phyloP scores from a whole-genome alignment of 495 filamentous ascomycete genomes.

The Chaetomium fimeti region DNA sequence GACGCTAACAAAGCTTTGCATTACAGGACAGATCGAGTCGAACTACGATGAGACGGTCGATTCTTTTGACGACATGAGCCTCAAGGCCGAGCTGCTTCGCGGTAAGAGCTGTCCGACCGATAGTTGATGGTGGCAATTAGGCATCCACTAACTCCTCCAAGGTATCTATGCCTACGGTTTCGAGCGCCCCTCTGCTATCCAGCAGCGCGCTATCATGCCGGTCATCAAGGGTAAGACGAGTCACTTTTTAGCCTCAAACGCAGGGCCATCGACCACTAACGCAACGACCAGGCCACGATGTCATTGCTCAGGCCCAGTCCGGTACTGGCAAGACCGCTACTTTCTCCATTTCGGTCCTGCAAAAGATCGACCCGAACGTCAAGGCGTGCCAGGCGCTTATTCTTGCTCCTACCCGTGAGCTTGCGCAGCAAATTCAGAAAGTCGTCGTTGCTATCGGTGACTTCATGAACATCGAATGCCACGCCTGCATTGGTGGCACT shows the following conservation, averaged over 20 bases:
- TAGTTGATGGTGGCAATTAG: conserved; percentile 15
- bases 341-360: conserved; percentile 95
- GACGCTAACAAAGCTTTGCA: conserved; percentile 23
- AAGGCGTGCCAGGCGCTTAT: conserved; percentile 92
- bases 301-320: conserved; percentile 98
- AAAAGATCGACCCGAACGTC: conserved; percentile 82
- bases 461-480: conserved; percentile 99
- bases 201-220: conserved; percentile 99
- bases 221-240: conserved; percentile 93
- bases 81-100: conserved; percentile 94
- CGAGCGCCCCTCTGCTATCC: conserved; percentile 97
- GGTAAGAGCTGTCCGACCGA: conserved; percentile 56
- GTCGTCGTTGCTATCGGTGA: conserved; percentile 97
- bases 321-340: conserved; percentile 99
- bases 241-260: not conserved
- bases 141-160: conserved; percentile 38
- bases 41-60: conserved; percentile 99
- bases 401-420: conserved; percentile 95
- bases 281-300: conserved; percentile 73
- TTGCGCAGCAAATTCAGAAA: conserved; percentile 96
- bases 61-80: conserved; percentile 96
- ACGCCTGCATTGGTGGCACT: conserved; percentile 97
- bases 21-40: conserved; percentile 92
- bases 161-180: conserved; percentile 99
- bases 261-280: conserved; percentile 28